Conservation (phyloP, 106 monocot species). For the Dendrobium chrysotoxum region DNA sequence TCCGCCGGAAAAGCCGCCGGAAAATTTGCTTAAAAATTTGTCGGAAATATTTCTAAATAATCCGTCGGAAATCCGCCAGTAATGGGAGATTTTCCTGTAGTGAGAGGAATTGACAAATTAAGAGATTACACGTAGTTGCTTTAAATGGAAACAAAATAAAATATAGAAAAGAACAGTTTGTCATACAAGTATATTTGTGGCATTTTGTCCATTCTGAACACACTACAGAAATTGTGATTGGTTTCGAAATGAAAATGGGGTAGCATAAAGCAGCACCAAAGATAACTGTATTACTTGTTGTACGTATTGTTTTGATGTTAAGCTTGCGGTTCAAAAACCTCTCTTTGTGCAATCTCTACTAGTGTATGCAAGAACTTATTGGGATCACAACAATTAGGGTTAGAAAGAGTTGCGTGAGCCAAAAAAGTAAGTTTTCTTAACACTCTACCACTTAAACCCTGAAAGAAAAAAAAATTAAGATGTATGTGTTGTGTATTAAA, state of each 20-base stretch:
- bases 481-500: too few relatives aligned
- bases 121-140: not conserved
- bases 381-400: conserved; percentile 50
- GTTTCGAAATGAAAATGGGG: too few relatives aligned
- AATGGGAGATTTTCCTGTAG: too few relatives aligned
- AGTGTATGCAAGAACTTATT: conserved; percentile 45
- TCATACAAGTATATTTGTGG: not conserved
- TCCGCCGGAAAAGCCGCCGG: too few relatives aligned
- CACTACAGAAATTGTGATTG: not conserved
- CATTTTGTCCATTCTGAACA: not conserved
- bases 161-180: not conserved
- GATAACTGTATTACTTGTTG: too few relatives aligned
- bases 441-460: conserved; percentile 88
- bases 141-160: not conserved
- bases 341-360: conserved; percentile 67
- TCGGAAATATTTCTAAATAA: too few relatives aligned
- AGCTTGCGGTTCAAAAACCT: conserved; percentile 49
- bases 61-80: too few relatives aligned
- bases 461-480: not conserved
- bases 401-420: conserved; percentile 61
- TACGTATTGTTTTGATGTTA: conserved; percentile 8
- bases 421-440: conserved; percentile 90
- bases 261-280: too few relatives aligned
- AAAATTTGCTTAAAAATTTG: too few relatives aligned
- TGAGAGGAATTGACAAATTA: not conserved